phyloP scores from a whole-genome alignment of 306 rosid genomes.

The Psophocarpus tetragonolobus region DNA sequence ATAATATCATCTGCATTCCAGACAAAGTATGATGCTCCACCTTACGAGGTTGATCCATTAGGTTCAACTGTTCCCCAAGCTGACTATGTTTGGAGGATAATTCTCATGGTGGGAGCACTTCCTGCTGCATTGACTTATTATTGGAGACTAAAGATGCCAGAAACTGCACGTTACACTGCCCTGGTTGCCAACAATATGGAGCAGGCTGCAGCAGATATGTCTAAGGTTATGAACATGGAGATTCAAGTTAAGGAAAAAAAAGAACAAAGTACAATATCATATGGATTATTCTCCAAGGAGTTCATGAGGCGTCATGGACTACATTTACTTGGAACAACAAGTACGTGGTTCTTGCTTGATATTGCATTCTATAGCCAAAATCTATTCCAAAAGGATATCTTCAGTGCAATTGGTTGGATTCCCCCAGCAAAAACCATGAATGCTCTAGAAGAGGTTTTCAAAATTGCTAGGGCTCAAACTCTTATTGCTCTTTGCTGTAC shows the following conservation, averaged over 20 bases:
- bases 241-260: slow-evolving; percentile 37
- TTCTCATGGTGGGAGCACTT: slow-evolving; percentile 70
- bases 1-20: slow-evolving; percentile 45
- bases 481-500: slow-evolving; percentile 75
- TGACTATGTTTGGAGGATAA: slow-evolving; percentile 68
- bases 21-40: slow-evolving; percentile 42
- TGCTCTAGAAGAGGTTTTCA: slow-evolving; percentile 66
- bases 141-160: slow-evolving; percentile 76
- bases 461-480: slow-evolving; percentile 70
- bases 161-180: slow-evolving; percentile 79
- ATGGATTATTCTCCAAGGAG: slow-evolving; percentile 55
- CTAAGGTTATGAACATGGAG: slow-evolving; percentile 64
- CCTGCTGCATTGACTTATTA: slow-evolving; percentile 72
- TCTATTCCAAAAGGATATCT: slow-evolving; percentile 76
- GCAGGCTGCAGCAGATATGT: slow-evolving; percentile 68
- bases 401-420: slow-evolving; percentile 78
- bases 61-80: slow-evolving; percentile 66
- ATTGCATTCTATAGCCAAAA: slow-evolving; percentile 75
- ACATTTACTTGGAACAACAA: slow-evolving; percentile 70
- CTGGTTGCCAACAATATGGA: slow-evolving; percentile 63
- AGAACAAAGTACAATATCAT: slow-evolving; percentile 20
- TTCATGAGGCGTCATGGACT: slow-evolving; percentile 62
- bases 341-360: slow-evolving; percentile 77
- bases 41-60: slow-evolving; percentile 45
- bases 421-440: slow-evolving; percentile 65